phyloP scores from a whole-genome alignment of 1,139 yeast genomes.

The Geotrichum klebahnii region DNA sequence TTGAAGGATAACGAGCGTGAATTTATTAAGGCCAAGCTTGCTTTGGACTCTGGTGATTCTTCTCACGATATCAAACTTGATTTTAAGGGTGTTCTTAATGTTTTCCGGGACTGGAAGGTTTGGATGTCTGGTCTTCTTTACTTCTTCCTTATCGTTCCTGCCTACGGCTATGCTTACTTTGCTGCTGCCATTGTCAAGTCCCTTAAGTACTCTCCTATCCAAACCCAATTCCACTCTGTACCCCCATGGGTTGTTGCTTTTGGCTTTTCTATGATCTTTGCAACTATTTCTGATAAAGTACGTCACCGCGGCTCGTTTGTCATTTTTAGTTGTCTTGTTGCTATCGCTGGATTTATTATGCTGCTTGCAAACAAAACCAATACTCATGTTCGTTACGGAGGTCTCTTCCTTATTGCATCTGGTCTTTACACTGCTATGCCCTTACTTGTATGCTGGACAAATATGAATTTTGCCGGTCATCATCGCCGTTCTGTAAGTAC shows the following conservation, averaged over 20 bases:
- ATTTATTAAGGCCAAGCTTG: slow-evolving; percentile 45
- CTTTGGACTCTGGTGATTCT: slow-evolving; percentile 44
- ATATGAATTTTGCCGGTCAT: slow-evolving; percentile 67
- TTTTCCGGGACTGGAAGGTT: slow-evolving; percentile 43
- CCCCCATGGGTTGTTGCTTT: slow-evolving; percentile 70
- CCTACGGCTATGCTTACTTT: slow-evolving; percentile 69
- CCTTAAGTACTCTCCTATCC: slow-evolving; percentile 55
- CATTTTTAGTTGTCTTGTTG: slow-evolving; percentile 43
- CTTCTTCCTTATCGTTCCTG: slow-evolving; percentile 61
- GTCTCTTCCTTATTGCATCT: slow-evolving; percentile 61
- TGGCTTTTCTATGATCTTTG: slow-evolving; percentile 50
- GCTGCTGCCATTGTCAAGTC: slow-evolving; percentile 61
- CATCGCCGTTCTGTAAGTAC: slow-evolving; percentile 67
- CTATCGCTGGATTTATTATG: slow-evolving; percentile 56
- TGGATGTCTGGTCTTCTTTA: slow-evolving; percentile 58
- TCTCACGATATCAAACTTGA: slow-evolving; percentile 37
- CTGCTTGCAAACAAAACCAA: slow-evolving; percentile 39
- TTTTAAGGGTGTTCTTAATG: slow-evolving; percentile 35
- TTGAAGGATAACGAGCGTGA: slow-evolving; percentile 42
- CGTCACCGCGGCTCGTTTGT: slow-evolving; percentile 51
- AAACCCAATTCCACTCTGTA: slow-evolving; percentile 63
- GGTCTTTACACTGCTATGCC: slow-evolving; percentile 78
- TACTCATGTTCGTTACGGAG: slow-evolving; percentile 55
- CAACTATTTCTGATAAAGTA: slow-evolving; percentile 44
- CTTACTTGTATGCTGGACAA: slow-evolving; percentile 65